These are phyloP conservation scores for Nakazawaea populi DNA, from an alignment of 805 yeast genomes.

Conservation along the genomic window DNA sequence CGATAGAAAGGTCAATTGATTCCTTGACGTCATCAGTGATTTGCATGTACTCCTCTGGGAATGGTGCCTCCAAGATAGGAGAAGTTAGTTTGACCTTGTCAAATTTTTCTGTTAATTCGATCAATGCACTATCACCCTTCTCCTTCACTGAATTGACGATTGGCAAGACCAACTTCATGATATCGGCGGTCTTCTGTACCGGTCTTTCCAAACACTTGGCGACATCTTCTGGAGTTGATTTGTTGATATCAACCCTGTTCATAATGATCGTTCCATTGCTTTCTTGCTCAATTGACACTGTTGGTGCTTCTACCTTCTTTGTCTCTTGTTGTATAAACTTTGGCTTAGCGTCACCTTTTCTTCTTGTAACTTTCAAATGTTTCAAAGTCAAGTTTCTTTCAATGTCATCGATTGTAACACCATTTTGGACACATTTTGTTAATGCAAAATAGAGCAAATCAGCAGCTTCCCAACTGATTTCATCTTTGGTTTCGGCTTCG, in stretches of 20 bases:
- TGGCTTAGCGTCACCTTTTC: constrained; percentile 94
- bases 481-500: constrained; percentile 62
- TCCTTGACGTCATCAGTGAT: constrained; percentile 66
- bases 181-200: constrained; percentile 89
- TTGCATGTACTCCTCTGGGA: constrained; percentile 69
- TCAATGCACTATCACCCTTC: constrained; percentile 79
- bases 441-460: constrained; percentile 64
- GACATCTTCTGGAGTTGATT: constrained; percentile 39
- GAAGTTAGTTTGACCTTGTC: constrained; percentile 71
- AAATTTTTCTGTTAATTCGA: constrained; percentile 88
- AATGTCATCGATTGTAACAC: constrained; percentile 74
- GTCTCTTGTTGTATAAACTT: constrained; percentile 43
- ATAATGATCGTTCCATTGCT: constrained; percentile 37
- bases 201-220: constrained; percentile 77
- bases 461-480: constrained; percentile 96
- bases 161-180: constrained; percentile 89
- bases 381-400: constrained; percentile 82
- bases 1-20: constrained; percentile 86
- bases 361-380: constrained; percentile 79
- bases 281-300: constrained; percentile 14
- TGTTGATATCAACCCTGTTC: constrained; percentile 39
- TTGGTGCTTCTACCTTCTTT: constrained; percentile 12
- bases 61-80: constrained; percentile 86
- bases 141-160: constrained; percentile 72
- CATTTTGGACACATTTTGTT: constrained; percentile 56